Conservation (phyloP, 2,329 filamentous ascomycete genomes). For the Cladosporium oxysporum region DNA sequence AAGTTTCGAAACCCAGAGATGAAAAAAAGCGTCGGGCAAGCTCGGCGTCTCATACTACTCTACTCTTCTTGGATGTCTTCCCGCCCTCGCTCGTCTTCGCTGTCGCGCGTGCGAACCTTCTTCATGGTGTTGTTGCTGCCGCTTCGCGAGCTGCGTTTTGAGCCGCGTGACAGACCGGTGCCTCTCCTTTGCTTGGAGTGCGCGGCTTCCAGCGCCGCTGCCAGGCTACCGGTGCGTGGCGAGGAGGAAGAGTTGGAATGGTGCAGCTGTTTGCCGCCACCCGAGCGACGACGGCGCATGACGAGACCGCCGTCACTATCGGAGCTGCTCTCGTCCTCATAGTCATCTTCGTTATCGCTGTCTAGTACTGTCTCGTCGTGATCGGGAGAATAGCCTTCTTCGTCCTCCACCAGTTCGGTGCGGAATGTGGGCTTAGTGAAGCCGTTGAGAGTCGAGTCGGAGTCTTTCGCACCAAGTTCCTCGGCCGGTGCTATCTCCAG, state of each 20-base stretch:
- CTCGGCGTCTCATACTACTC: not conserved
- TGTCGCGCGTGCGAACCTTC: slow-evolving; percentile 43
- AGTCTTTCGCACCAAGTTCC: slow-evolving; percentile 39
- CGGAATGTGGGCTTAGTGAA: slow-evolving; percentile 25
- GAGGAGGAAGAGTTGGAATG: slow-evolving; percentile 14
- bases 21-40: not conserved
- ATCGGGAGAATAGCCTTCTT: slow-evolving; percentile 42
- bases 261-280: slow-evolving; percentile 14
- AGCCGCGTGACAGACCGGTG: slow-evolving; percentile 35
- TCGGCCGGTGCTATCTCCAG: slow-evolving; percentile 26
- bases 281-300: slow-evolving; percentile 39
- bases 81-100: slow-evolving; percentile 27
- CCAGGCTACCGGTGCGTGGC: slow-evolving; percentile 8
- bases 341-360: slow-evolving; percentile 40
- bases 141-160: slow-evolving; percentile 47
- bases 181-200: slow-evolving; percentile 31
- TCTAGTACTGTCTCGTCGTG: slow-evolving; percentile 40
- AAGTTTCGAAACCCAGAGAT: not conserved
- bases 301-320: slow-evolving; percentile 43
- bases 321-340: slow-evolving; percentile 42
- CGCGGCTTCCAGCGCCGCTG: slow-evolving; percentile 22
- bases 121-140: slow-evolving; percentile 54
- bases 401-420: slow-evolving; percentile 27
- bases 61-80: slow-evolving; percentile 30
- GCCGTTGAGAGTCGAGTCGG: slow-evolving; percentile 40